Conservation (phyloP, 2,329 filamentous ascomycete genomes). For the Cladosporium sp. region DNA sequence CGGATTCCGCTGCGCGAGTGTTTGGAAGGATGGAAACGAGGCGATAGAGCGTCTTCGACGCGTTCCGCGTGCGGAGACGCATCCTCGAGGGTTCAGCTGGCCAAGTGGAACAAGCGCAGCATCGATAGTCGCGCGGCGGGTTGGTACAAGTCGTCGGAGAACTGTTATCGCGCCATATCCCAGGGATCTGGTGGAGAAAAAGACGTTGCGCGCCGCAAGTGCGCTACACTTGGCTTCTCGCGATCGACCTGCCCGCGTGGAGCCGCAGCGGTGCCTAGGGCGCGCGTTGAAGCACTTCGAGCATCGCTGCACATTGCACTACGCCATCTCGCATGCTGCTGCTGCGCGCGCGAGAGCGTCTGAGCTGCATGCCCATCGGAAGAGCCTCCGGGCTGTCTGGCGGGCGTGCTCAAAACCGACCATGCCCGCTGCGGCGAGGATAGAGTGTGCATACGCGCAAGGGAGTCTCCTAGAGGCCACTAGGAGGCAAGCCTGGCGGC, state of each 20-base stretch:
- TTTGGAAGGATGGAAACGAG: neutral
- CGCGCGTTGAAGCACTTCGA: neutral
- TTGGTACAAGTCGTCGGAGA: neutral
- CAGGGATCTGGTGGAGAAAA: neutral
- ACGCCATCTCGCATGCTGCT: slow-evolving; percentile 4
- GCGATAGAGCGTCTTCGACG: neutral
- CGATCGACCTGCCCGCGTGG: slow-evolving; percentile 9
- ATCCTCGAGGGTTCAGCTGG: neutral
- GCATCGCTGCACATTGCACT: neutral
- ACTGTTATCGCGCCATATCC: slow-evolving; percentile 3
- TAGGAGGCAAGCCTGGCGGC: neutral
- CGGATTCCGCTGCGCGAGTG: neutral
- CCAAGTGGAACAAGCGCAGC: neutral
- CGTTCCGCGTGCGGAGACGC: neutral
- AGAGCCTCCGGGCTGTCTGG: neutral
- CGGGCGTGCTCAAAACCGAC: neutral
- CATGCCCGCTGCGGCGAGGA: neutral
- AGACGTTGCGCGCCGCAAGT: slow-evolving; percentile 11
- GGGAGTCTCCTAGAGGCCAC: neutral
- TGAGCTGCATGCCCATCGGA: neutral
- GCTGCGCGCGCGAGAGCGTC: neutral
- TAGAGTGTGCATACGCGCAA: slow-evolving; percentile 8
- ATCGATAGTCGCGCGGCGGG: neutral
- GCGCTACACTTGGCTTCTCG: neutral
- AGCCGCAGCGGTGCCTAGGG: slow-evolving; percentile 2